These are phyloP conservation scores for Colletotrichum gigasporum DNA, from an alignment of 2,329 filamentous ascomycete genomes.

Conservation along the genomic window DNA sequence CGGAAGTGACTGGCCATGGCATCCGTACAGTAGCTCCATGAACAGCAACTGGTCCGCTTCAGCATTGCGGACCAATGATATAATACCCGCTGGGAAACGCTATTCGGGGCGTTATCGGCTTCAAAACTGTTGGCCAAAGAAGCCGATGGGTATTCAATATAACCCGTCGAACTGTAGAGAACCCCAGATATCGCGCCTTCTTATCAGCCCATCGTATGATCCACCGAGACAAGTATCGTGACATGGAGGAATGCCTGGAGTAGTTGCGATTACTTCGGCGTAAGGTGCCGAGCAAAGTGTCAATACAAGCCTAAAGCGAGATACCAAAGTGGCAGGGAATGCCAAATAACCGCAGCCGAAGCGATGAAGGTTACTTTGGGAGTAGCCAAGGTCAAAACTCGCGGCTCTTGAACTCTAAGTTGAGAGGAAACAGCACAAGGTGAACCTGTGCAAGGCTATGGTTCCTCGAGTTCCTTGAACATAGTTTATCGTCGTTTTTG, in stretches of 20 bases:
- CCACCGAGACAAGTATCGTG: too few species aligned
- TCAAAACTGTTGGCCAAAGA: not conserved
- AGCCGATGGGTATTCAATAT: too few species aligned
- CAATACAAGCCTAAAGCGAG: not conserved
- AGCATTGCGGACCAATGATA: constrained; percentile 11
- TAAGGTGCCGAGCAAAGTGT: not conserved
- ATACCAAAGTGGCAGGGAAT: not conserved
- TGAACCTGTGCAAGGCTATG: constrained; percentile 19
- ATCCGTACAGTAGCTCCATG: constrained; percentile 25
- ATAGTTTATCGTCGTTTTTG: not conserved
- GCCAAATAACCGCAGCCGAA: not conserved
- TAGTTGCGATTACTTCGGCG: too few species aligned
- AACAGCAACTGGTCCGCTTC: not conserved
- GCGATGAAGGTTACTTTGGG: not conserved
- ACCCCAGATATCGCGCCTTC: too few species aligned
- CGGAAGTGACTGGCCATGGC: constrained; percentile 22
- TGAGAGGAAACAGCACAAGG: constrained; percentile 18
- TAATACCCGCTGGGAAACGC: not conserved
- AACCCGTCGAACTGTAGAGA: too few species aligned
- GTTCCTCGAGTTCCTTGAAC: constrained; percentile 12
- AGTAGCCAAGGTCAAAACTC: not conserved
- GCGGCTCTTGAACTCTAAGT: constrained; percentile 18
- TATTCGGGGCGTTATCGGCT: not conserved
- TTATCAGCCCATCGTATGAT: too few species aligned
- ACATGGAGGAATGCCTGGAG: too few species aligned